These are phyloP conservation scores for Cubamyces lactineus DNA, from an alignment of 768 basidiomycete species.

Conservation along the genomic window DNA sequence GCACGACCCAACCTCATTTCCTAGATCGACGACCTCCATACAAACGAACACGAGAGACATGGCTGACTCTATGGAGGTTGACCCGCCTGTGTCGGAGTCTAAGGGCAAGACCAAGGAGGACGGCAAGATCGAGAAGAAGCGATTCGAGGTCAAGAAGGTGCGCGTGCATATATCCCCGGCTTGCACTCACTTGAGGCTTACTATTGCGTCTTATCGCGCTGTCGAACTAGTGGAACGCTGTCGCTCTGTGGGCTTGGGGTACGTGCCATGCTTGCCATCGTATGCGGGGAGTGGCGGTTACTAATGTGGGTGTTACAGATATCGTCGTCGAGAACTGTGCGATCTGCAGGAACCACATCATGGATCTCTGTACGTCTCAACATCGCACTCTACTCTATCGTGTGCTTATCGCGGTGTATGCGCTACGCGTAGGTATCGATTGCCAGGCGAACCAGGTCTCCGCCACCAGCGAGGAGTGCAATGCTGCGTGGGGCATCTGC, in stretches of 20 bases:
- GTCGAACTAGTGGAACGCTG: constrained; percentile 89
- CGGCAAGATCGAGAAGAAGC: constrained; percentile 71
- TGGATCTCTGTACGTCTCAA: constrained; percentile 89
- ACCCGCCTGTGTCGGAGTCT: constrained; percentile 47
- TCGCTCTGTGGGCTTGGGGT: constrained; percentile 99
- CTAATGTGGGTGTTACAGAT: constrained; percentile 50
- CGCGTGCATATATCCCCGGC: constrained; percentile 2
- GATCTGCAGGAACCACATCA: constrained; percentile 99
- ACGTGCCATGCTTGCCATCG: constrained; percentile 26
- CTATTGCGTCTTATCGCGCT: neutral
- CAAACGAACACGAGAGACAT: constrained; percentile 34
- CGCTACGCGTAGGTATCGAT: constrained; percentile 78
- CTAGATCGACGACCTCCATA: neutral
- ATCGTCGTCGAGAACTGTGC: constrained; percentile 99
- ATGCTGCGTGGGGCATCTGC: constrained; percentile 99
- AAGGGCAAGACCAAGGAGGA: constrained; percentile 52
- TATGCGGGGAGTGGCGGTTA: neutral
- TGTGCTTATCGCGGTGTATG: constrained; percentile 6
- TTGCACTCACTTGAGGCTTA: neutral
- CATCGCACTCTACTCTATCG: constrained; percentile 3
- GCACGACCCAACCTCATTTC: neutral
- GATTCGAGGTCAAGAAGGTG: constrained; percentile 99
- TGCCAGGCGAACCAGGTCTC: constrained; percentile 99
- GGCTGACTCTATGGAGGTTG: constrained; percentile 72
- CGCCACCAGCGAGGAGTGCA: constrained; percentile 94